Conservation (phyloP, 371 early-diverging fungal species). For the Racocetra persica region DNA sequence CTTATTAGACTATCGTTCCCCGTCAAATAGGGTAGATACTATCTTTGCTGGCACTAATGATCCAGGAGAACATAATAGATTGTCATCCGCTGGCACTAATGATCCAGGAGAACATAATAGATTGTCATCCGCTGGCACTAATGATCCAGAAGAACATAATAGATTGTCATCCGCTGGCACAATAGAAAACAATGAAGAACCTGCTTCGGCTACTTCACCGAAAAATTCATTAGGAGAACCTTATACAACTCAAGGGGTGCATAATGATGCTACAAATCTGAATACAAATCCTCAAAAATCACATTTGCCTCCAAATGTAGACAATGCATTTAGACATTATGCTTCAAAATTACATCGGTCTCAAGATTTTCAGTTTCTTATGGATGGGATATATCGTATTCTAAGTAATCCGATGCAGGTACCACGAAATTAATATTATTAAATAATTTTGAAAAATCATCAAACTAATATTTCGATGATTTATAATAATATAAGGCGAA, state of each 20-base stretch:
- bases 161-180: not conserved
- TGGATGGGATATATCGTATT: conserved; percentile 76
- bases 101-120: too few relatives aligned
- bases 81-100: too few relatives aligned
- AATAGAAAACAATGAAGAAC: not conserved
- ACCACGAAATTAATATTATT: not conserved
- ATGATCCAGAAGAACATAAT: not conserved
- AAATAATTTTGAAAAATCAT: not conserved
- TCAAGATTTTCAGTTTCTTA: conserved; percentile 80
- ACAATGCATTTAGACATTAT: conserved; percentile 78
- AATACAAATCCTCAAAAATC: conserved; percentile 14
- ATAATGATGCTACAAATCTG: not conserved
- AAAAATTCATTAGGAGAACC: too few relatives aligned
- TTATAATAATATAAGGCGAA: conserved; percentile 57
- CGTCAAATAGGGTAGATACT: conserved; percentile 29
- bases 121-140: too few relatives aligned
- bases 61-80: too few relatives aligned
- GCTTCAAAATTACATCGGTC: conserved; percentile 77
- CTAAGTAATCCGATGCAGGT: conserved; percentile 82
- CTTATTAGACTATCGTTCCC: conserved; percentile 72
- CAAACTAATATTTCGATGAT: too few relatives aligned
- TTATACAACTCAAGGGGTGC: not conserved
- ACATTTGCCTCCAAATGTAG: conserved; percentile 48
- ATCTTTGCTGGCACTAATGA: not conserved
- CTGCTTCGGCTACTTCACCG: not conserved